Evolutionary conservation across 352 stramenopile species (phyloP).

Genomic region (Phytophthora rubi): DNA sequence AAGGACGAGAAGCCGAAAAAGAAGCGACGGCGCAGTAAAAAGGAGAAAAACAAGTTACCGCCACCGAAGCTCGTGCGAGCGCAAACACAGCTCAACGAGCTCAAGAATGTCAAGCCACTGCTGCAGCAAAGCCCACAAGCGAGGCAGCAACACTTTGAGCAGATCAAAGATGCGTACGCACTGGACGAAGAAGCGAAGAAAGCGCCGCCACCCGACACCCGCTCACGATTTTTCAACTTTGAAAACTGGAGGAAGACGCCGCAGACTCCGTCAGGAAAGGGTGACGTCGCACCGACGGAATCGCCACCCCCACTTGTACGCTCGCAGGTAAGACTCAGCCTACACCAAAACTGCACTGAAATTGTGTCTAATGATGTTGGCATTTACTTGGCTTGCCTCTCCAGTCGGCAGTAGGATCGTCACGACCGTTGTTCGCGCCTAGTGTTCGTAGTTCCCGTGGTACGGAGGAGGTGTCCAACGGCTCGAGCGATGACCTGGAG

Average conservation of each 20-base stretch:
- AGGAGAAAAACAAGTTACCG: conserved; percentile 36
- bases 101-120: conserved; percentile 39
- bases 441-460: conserved; percentile 14
- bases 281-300: background rate
- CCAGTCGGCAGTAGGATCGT: conserved; percentile 10
- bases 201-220: conserved; percentile 12
- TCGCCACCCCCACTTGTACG: background rate
- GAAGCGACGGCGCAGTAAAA: conserved; percentile 37
- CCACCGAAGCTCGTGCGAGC: conserved; percentile 18
- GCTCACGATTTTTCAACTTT: conserved; percentile 27
- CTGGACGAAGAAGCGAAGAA: conserved; percentile 45
- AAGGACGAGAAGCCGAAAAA: conserved; percentile 42
- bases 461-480: conserved; percentile 7
- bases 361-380: background rate
- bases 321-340: conserved; percentile 17
- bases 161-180: conserved; percentile 59
- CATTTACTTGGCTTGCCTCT: background rate
- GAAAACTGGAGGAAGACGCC: conserved; percentile 32
- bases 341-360: background rate
- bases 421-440: conserved; percentile 1
- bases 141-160: conserved; percentile 51
- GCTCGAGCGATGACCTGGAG: conserved; percentile 12
- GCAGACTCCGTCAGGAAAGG: conserved; percentile 15
- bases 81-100: conserved; percentile 46
- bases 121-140: conserved; percentile 22